Percentiles rank a stretch among this genome's conserved stretches.
Evolutionary conservation across 805 yeast genomes (phyloP).

Genomic region (Debaryomyces hansenii): DNA sequence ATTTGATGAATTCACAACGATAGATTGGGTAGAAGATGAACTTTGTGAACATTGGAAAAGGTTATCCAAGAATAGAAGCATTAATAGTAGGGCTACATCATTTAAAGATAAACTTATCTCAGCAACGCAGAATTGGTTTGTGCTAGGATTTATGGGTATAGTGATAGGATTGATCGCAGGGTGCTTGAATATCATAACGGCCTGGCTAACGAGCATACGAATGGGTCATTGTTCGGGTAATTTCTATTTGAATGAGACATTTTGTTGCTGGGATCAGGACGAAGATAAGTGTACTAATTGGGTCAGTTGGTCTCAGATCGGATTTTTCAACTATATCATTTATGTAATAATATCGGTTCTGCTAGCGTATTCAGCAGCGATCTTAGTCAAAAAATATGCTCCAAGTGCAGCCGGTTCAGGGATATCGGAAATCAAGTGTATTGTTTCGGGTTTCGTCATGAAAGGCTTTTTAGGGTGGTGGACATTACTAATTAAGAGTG

Average conservation of each 20-base stretch:
- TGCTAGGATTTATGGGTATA: conserved; percentile 72
- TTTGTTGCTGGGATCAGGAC: conserved; percentile 77
- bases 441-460: conserved; percentile 84
- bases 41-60: conserved; percentile 44
- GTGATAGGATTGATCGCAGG: conserved; percentile 84
- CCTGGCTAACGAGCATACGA: conserved; percentile 78
- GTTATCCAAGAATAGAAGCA: conserved; percentile 17
- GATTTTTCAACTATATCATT: conserved; percentile 49
- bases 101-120: conserved; percentile 27
- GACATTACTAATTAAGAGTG: conserved; percentile 72
- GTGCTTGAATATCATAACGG: conserved; percentile 74
- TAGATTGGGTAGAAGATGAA: conserved; percentile 71
- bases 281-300: conserved; percentile 60
- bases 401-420: conserved; percentile 98
- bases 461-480: conserved; percentile 72
- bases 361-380: conserved; percentile 66
- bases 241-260: conserved; percentile 67
- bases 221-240: conserved; percentile 74
- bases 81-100: conserved; percentile 11
- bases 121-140: conserved; percentile 64
- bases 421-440: conserved; percentile 93
- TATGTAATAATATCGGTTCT: conserved; percentile 60
- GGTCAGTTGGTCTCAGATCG: conserved; percentile 59
- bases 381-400: conserved; percentile 67
- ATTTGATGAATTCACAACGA: conserved; percentile 62